Percentiles rank a stretch among this genome's conserved stretches.
phyloP scores from a whole-genome alignment of 2,329 filamentous ascomycete genomes.

The Didymella lethalis region DNA sequence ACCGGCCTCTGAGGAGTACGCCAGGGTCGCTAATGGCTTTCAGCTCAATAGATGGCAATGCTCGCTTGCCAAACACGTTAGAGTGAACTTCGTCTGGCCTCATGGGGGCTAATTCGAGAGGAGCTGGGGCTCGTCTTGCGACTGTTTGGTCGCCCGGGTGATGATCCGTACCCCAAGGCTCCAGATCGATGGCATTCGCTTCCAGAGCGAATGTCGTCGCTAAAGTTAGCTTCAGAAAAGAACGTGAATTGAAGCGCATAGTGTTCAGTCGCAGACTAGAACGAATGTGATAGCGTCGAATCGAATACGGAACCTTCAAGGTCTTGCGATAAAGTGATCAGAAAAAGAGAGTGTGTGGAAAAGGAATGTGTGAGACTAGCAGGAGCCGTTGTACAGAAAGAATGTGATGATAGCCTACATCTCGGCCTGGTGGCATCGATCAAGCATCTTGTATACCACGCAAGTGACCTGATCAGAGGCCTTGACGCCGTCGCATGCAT shows the following conservation, averaged over 20 bases:
- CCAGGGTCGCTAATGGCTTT: conserved; percentile 27
- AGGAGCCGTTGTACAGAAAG: conserved; percentile 3
- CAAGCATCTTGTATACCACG: conserved; percentile 9
- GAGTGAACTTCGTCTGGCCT: conserved; percentile 1
- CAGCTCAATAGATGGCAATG: conserved; percentile 20
- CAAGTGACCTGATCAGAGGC: conserved; percentile 9
- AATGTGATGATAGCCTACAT: conserved; percentile 1
- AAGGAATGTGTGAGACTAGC: conserved; percentile 2
- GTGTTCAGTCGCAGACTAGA: background rate
- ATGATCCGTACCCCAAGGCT: conserved; percentile 17
- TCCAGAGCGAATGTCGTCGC: conserved; percentile 24
- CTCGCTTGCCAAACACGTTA: background rate
- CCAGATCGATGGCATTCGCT: conserved; percentile 22
- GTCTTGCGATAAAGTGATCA: background rate
- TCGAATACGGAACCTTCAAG: conserved; percentile 6
- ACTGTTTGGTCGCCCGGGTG: conserved; percentile 2
- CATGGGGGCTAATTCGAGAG: background rate
- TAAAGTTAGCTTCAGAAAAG: conserved; percentile 23
- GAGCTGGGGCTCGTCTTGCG: background rate
- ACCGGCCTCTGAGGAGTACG: conserved; percentile 23
- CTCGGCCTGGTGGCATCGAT: background rate
- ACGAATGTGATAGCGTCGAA: background rate
- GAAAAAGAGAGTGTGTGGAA: background rate
- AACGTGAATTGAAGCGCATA: conserved; percentile 29
- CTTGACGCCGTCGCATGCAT: conserved; percentile 7